Evolutionary conservation across 2,329 filamentous ascomycete species (phyloP), one percentile per base, ranked within the genome.

Genomic region (Clonostachys solani): DNA sequence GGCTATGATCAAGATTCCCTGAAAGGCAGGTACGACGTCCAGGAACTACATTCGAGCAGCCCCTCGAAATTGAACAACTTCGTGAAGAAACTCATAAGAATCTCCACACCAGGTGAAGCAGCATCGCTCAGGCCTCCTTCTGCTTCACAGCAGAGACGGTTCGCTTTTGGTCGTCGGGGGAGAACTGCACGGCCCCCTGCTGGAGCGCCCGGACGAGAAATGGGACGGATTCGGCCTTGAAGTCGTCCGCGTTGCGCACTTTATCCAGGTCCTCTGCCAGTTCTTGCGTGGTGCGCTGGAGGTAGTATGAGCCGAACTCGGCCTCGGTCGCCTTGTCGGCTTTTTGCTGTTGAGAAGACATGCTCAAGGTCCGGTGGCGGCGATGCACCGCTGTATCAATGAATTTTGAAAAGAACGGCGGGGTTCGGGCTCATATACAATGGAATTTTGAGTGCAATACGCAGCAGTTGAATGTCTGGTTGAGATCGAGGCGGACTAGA

Each of bases 241-340:
- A 92, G 65, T 91, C 87, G 55, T 82, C 79, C 10, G 87, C 84
- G 8, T 57, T 64, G 53, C 87, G 80, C 51, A 90, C 72, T 62
- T 82, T 81, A 67, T 89, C 83, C 36, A 92, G 74, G 60, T 91
- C 87, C 54, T 89, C 84, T 12, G 83, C 81, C 47, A 92, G 82
- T 61, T 91, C 87, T 44, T 74, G 71, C 1, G 87, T 88, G 6
- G 83, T 72, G 49, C 80, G 81, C 56, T 86, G 81, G 42, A 91
- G 77, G 62, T 90, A 90, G 61, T 81, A 85, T 10, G 81, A 71
- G 9, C 76, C 72, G 65, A 89, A 89, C 19, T 71, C 68, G 41
- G 60, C 40, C 12, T 56, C 51, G n/a, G 46, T 34, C 17, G 36
- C 38, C 34, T 54, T 49, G 19, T 52, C 47, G 46, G 49, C 16